Percentiles rank a stretch among this genome's conserved stretches.
Conservation (phyloP, 2,329 filamentous ascomycete genomes). For the Exophiala sp. region DNA sequence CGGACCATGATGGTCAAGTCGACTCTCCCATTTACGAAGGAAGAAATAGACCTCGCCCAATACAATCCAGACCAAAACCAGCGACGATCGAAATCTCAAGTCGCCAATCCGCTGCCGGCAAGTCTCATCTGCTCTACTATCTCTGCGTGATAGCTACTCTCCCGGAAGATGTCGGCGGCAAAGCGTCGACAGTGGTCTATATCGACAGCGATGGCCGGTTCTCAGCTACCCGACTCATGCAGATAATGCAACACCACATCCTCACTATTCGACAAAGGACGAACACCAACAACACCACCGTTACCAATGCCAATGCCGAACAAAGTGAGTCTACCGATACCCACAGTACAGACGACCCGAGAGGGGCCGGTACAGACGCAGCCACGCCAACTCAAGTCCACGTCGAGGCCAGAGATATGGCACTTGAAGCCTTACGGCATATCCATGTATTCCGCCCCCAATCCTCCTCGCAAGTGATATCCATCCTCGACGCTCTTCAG, state of each 20-base stretch:
- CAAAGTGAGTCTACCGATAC: neutral
- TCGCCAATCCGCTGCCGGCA: slow-evolving; percentile 47
- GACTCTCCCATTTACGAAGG: neutral
- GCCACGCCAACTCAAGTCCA: neutral
- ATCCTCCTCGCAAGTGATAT: slow-evolving; percentile 46
- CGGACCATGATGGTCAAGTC: neutral
- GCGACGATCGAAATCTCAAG: slow-evolving; percentile 52
- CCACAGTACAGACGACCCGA: neutral
- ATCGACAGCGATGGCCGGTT: slow-evolving; percentile 54
- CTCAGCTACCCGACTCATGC: slow-evolving; percentile 44
- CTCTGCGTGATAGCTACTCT: slow-evolving; percentile 49
- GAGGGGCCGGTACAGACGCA: no score
- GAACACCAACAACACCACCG: neutral
- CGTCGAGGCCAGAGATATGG: neutral
- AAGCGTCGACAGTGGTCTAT: slow-evolving; percentile 47
- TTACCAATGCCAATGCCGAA: neutral
- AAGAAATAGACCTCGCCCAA: neutral
- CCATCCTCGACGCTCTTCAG: slow-evolving; percentile 45
- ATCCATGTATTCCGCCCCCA: slow-evolving; percentile 55
- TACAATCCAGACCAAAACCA: neutral
- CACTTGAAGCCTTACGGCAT: slow-evolving; percentile 42
- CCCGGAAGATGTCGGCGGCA: slow-evolving; percentile 41
- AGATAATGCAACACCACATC: slow-evolving; percentile 32
- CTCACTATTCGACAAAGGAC: neutral
- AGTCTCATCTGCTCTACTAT: slow-evolving; percentile 55